A percentile compares a stretch with the other conserved stretches of the same genome.
phyloP scores from a whole-genome alignment of 768 basidiomycete genomes.

The Macrocybe gigantea region DNA sequence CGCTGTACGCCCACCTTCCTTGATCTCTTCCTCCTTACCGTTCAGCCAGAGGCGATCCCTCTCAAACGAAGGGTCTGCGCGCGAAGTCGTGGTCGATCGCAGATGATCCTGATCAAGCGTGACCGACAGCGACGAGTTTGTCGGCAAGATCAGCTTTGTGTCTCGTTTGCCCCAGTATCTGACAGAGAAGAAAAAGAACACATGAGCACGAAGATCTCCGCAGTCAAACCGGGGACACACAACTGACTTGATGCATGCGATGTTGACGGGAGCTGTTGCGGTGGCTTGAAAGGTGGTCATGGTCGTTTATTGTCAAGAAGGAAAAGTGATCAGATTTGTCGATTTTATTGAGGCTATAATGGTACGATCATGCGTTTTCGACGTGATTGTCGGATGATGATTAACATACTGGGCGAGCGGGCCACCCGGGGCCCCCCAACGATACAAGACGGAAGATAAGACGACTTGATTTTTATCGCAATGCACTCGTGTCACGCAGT shows the following conservation, averaged over 20 bases:
- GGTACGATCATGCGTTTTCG: constrained; percentile 4
- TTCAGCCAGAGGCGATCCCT: constrained; percentile 92
- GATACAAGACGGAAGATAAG: no score
- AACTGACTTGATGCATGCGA: constrained; percentile 91
- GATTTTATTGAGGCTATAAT: constrained; percentile 1
- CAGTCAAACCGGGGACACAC: not conserved
- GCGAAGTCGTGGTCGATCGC: constrained; percentile 88
- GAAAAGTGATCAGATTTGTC: not conserved
- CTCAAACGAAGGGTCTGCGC: constrained; percentile 69
- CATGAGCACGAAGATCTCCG: not conserved
- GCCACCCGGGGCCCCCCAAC: no score
- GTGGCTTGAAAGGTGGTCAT: constrained; percentile 80
- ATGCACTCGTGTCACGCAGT: no score
- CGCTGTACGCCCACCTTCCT: constrained; percentile 65
- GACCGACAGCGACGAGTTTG: constrained; percentile 97
- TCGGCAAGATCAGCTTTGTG: constrained; percentile 90
- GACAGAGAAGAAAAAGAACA: constrained; percentile 3
- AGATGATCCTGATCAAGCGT: constrained; percentile 97
- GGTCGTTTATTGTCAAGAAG: constrained; percentile 17
- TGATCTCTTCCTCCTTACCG: constrained; percentile 87
- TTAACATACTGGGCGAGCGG: constrained; percentile 1
- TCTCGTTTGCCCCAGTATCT: constrained; percentile 99
- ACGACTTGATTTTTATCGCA: no score
- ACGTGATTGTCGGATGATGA: constrained; percentile 8
- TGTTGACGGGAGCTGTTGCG: constrained; percentile 91